phyloP scores from a whole-genome alignment of 495 filamentous ascomycete species.

The Talaromyces liani region DNA sequence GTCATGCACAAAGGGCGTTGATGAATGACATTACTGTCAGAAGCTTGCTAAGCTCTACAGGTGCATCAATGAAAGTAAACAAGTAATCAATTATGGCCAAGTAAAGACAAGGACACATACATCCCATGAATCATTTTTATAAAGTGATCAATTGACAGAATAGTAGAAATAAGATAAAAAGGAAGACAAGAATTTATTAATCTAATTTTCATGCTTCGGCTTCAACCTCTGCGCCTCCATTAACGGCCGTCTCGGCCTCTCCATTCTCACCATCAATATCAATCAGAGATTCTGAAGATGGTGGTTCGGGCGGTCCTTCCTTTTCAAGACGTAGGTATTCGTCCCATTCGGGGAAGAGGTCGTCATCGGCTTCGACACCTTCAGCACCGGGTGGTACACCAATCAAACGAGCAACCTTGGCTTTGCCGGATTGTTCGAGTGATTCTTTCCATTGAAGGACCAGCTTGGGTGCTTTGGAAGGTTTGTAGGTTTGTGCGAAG shows the following conservation, averaged over 20 bases:
- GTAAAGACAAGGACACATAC: neutral
- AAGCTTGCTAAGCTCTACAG: too few relatives aligned
- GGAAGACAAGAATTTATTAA: neutral
- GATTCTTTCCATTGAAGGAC: slow-evolving; percentile 72
- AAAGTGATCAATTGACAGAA: neutral
- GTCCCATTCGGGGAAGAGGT: slow-evolving; percentile 93
- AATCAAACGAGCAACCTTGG: slow-evolving; percentile 71
- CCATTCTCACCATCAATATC: slow-evolving; percentile 38
- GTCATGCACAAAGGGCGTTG: too few relatives aligned
- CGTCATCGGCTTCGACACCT: slow-evolving; percentile 63
- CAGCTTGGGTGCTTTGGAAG: slow-evolving; percentile 60
- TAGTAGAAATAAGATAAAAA: neutral
- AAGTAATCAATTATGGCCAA: neutral
- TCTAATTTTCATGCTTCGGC: slow-evolving; percentile 18
- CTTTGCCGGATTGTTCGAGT: slow-evolving; percentile 72
- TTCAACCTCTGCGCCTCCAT: slow-evolving; percentile 29
- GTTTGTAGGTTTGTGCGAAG: slow-evolving; percentile 91
- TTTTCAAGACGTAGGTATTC: slow-evolving; percentile 78
- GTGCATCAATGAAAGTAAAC: neutral
- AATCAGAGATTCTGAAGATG: slow-evolving; percentile 39
- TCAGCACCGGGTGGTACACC: slow-evolving; percentile 63
- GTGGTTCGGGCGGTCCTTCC: slow-evolving; percentile 45
- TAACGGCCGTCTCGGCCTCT: slow-evolving; percentile 23
- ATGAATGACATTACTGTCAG: neutral
- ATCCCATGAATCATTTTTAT: slow-evolving; percentile 3